These are phyloP conservation scores for Plantago major DNA, from an alignment of 257 asterid genomes.

Conservation along the genomic window DNA sequence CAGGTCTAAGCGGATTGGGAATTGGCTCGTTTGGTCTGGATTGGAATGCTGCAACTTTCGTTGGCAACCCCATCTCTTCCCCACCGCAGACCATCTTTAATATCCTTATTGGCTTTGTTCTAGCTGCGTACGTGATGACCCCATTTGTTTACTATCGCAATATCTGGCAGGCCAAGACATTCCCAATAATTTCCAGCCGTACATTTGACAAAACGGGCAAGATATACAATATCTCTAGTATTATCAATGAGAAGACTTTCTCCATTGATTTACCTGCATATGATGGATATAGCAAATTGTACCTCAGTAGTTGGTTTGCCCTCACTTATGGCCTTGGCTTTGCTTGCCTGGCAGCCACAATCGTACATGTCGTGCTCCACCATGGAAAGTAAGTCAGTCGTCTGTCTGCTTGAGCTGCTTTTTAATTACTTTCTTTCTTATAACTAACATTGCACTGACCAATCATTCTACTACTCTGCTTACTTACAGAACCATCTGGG, in stretches of 20 bases:
- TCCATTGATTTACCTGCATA: slow-evolving; percentile 31
- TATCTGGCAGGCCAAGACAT: slow-evolving; percentile 38
- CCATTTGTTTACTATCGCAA: slow-evolving; percentile 48
- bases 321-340: slow-evolving; percentile 63
- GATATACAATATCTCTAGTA: slow-evolving; percentile 33
- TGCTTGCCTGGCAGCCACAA: slow-evolving; percentile 58
- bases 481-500: slow-evolving; percentile 34
- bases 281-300: slow-evolving; percentile 48
- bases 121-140: slow-evolving; percentile 40
- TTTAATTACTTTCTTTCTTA: no score
- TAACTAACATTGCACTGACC: no score
- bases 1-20: slow-evolving; percentile 52
- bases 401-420: no score
- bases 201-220: slow-evolving; percentile 38
- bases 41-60: slow-evolving; percentile 41
- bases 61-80: slow-evolving; percentile 46
- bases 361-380: slow-evolving; percentile 57
- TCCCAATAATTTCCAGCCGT: slow-evolving; percentile 45
- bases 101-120: slow-evolving; percentile 33
- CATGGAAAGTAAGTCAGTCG: slow-evolving; percentile 50
- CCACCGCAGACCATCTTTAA: slow-evolving; percentile 51
- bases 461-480: no score
- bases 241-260: slow-evolving; percentile 34
- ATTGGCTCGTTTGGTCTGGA: slow-evolving; percentile 48
- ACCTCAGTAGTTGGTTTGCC: slow-evolving; percentile 55